Evolutionary conservation across 805 yeast species (phyloP), one percentile per base, ranked within the genome.

Genomic region (Sungouiella thailandica): DNA sequence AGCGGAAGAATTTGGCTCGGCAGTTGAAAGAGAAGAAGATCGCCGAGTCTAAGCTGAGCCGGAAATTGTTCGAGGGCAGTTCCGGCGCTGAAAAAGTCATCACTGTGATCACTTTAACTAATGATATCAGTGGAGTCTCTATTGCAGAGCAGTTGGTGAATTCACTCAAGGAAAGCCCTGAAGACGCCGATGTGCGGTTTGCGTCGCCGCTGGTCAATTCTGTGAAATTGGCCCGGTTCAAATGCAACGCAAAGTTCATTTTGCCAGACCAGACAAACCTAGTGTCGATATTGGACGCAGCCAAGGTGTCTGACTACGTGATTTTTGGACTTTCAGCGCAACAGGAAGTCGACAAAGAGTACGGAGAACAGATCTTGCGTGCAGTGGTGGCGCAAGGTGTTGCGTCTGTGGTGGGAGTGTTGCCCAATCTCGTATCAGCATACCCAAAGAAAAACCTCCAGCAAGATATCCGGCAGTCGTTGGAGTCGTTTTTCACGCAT

Each of bases 311-410:
- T 0, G 98, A 93, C 64, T 87, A 78, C 53, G 93, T 88, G 3
- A 64, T 94, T 1, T 83, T 93, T 57, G 94, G 89, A n/a, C 65
- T 93, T 26, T 86, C 96, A 37, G 95, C 96, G 6, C 66, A 75
- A 13, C 74, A 78, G 31, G 97, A 93, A 62, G 90, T 90, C 34
- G 88, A 82, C 45, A 67, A 70, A 29, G 72, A 71, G 25, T 74
- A 77, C 48, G 97, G 97, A 31, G 98, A 93, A 61, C 89, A 86
- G 50, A 77, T 89, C 18, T 68, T 93, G 36, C 78, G 97, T 60
- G 85, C 96, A 2, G 72, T 89, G 23, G 87, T 85, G 51, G 74
- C 89, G 10, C 98, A 94, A 64, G 97, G 97, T 68, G 82, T 89
- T 10, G 81, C 95, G 0, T 76, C 87, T 4, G 80, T 79, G 1